Base-by-base conservation (phyloP, 345 rosid species). In the Erodium maritimum region DNA sequence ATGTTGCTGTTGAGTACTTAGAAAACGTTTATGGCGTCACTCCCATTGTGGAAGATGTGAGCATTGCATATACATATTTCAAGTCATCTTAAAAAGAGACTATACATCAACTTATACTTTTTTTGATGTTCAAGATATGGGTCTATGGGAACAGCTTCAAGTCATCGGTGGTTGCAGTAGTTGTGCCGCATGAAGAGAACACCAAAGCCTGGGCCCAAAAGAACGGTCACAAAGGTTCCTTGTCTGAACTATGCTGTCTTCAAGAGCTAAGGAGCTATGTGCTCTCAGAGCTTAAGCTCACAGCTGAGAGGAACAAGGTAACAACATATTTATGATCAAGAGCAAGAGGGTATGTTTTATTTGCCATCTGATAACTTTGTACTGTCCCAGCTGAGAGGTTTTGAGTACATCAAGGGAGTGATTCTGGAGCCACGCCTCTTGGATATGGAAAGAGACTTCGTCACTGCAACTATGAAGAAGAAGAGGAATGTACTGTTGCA, bases 391-490 rank as follows among this genome's bases (percentile, higher is more conserved):
- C 73, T 91, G 69, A 81, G 82, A 53, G 88, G 81, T 46, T 88
- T 91, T 59, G 98, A 91, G 71, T 65, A 54, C 56, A 71, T 91
- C 54, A 84, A 77, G 61, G 96, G 90, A 57, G 83, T 86, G 65
- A 65, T 78, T 8, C 56, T 88, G 71, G 98, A 88, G 52, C 61
- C 72, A 19, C 56, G 24, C 29, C 86, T 80, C 3, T 86, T 88
- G 14, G 95, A 91, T 70, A 74, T 88, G 76, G 96, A 81, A 63
- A 83, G 88, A 65, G 95, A 86, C 60, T 73, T 88, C 58, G 91
- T 91, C 64, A 91, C 98, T 23, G 91, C 98, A 33, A 91, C 98
- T 23, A 60, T 91, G 68, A 91, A 91, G 80, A 91, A 88, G 80
- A 80, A 75, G 60, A 86, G 98, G 61, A 86, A 82, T 75, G 82